phyloP scores from a whole-genome alignment of 2,329 filamentous ascomycete species.

The Emmonsiellopsis sp. region DNA sequence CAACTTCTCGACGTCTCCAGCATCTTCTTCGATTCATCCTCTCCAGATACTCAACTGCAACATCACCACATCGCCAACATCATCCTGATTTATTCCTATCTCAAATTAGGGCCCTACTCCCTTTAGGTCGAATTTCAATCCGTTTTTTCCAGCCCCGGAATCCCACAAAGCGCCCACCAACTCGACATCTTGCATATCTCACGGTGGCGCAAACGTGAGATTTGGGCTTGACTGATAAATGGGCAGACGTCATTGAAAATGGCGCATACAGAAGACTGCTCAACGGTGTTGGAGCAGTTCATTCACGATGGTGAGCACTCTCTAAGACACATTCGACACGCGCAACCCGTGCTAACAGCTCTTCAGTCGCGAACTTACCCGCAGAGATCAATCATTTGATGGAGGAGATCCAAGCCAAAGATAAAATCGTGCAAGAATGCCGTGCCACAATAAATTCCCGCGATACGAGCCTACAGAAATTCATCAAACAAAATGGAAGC shows the following conservation, averaged over 20 bases:
- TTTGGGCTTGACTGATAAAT: neutral
- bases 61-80: neutral
- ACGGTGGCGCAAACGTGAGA: neutral
- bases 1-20: neutral
- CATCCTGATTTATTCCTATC: neutral
- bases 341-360: slow-evolving; percentile 4
- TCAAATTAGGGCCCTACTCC: neutral
- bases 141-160: neutral
- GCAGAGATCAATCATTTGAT: slow-evolving; percentile 57
- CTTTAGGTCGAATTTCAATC: too few species aligned
- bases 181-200: neutral
- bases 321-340: neutral
- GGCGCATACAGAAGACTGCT: slow-evolving; percentile 50
- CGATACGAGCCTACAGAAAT: slow-evolving; percentile 56
- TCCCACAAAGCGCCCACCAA: neutral
- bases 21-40: neutral
- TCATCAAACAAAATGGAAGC: slow-evolving; percentile 54
- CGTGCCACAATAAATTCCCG: slow-evolving; percentile 48
- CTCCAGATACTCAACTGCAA: neutral
- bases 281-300: slow-evolving; percentile 56
- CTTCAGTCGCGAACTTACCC: slow-evolving; percentile 46
- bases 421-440: slow-evolving; percentile 51
- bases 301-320: slow-evolving; percentile 51
- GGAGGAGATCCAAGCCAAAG: slow-evolving; percentile 59
- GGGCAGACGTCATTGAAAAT: slow-evolving; percentile 20